Evolutionary conservation across 805 yeast genomes (phyloP).

Genomic region (Torulaspora delbrueckii): DNA sequence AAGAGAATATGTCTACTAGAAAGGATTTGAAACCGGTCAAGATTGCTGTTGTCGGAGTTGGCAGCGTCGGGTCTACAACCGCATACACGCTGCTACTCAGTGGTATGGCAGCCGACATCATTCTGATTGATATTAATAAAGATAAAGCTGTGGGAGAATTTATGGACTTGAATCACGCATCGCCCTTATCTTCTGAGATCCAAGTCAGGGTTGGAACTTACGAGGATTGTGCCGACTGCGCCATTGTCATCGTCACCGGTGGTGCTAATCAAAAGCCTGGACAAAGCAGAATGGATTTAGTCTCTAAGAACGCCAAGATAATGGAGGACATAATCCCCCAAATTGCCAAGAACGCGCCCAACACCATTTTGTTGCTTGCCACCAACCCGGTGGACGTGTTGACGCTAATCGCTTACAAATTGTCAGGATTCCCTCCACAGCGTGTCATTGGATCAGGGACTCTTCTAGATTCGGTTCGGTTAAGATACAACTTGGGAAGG

Average conservation of each 20-base stretch:
- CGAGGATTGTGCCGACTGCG: slow-evolving; percentile 11
- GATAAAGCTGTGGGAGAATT: slow-evolving; percentile 12
- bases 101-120: slow-evolving; percentile 10
- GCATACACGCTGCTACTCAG: slow-evolving; percentile 13
- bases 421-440: slow-evolving; percentile 9
- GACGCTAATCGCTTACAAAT: slow-evolving; percentile 8
- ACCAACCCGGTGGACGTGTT: slow-evolving; percentile 15
- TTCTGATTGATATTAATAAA: slow-evolving; percentile 9
- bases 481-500: slow-evolving; percentile 9
- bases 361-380: slow-evolving; percentile 12
- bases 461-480: slow-evolving; percentile 10
- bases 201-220: slow-evolving; percentile 6
- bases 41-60: slow-evolving; percentile 11
- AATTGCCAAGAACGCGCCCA: slow-evolving; percentile 11
- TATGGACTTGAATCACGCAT: slow-evolving; percentile 14
- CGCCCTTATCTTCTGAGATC: slow-evolving; percentile 7
- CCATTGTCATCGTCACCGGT: slow-evolving; percentile 11
- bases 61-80: slow-evolving; percentile 12
- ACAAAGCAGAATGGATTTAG: slow-evolving; percentile 14
- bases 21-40: background rate
- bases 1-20: background rate
- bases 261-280: slow-evolving; percentile 13
- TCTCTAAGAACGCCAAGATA: slow-evolving; percentile 9
- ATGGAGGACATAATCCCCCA: slow-evolving; percentile 14
- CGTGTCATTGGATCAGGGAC: slow-evolving; percentile 14